Conservation (phyloP, 2,329 filamentous ascomycete genomes). For the Neoascochyta sp. region DNA sequence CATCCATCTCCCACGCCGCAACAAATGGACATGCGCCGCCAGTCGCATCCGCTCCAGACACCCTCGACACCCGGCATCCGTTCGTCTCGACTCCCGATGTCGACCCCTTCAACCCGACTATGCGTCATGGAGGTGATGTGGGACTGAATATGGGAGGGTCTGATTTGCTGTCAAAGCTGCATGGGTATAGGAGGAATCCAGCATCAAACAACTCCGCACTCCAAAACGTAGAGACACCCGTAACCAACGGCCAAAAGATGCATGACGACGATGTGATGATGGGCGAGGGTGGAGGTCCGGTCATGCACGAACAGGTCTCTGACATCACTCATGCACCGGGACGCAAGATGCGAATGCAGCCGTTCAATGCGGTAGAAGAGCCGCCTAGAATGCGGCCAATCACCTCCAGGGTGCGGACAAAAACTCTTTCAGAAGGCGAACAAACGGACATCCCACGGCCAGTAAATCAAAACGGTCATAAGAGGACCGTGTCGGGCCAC, state of each 20-base stretch:
- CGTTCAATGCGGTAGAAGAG: constrained; percentile 33
- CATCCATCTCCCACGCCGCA: constrained; percentile 41
- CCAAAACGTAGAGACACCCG: constrained; percentile 47
- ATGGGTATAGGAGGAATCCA: constrained; percentile 46
- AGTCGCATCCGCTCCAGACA: constrained; percentile 14
- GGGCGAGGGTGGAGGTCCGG: constrained; percentile 35
- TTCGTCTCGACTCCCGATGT: constrained; percentile 38
- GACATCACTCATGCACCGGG: constrained; percentile 50
- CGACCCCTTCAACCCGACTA: constrained; percentile 45
- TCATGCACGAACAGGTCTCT: constrained; percentile 24
- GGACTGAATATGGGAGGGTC: constrained; percentile 37
- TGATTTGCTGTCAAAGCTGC: constrained; percentile 42
- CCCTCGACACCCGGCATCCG: constrained; percentile 22
- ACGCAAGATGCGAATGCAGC: constrained; percentile 39
- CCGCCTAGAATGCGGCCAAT: constrained; percentile 40
- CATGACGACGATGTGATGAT: constrained; percentile 46
- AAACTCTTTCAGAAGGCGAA: constrained; percentile 41
- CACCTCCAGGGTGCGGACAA: constrained; percentile 38
- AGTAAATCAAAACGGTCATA: constrained; percentile 59
- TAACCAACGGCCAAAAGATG: constrained; percentile 38
- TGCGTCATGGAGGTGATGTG: constrained; percentile 29
- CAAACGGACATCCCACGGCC: constrained; percentile 36
- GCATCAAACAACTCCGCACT: constrained; percentile 20
- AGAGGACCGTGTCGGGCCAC: constrained; percentile 89
- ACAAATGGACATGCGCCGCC: constrained; percentile 17